Base-by-base conservation (phyloP, 345 rosid species). In the Gossypioides kirkii region DNA sequence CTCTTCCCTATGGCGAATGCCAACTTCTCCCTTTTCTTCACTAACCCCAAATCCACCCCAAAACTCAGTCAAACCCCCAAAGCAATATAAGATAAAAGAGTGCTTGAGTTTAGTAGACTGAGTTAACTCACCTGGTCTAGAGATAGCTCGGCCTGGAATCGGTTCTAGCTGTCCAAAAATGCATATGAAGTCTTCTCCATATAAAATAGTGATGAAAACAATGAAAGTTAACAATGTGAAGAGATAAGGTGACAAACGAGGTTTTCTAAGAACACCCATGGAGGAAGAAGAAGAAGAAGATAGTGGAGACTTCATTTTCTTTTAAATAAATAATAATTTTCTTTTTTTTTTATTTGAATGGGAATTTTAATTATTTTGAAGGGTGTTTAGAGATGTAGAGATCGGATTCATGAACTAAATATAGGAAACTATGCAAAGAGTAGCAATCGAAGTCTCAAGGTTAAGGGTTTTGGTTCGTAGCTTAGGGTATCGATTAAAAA, bases 171-270 rank as follows among this genome's bases (percentile, higher is more conserved):
- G 88, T 26, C 84, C 81, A 13, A 86, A 80, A 32, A 85, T 82
- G 81, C 94, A 89, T 80, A 84, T 72, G 84, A 95, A 84, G 72
- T 91, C 93, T 73, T 91, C 96, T 0, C 94, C 89, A 25, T 91
- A 87, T 36, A 96, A 90, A 14, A 87, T 77, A 32, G 82, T 65
- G 22, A 90, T 93, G 38, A 96, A 89, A 78, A 87, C 74, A 6
- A 89, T 83, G 85, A 96, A 90, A 26, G 83, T 85, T 0, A 93
- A 2, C 8, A 93, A 72, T 32, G 93, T 83, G 81, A 91, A 85
- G 81, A 91, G 83, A 70, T 87, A 88, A 16, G 98, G 97, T 70
- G 96, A 87, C 61, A 87, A 77, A 45, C 91, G 91, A 10, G 93
- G 58, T 73, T 90, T 96, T 79, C 94, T 79, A 1, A 78, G 80